Conservation (phyloP, 2,329 filamentous ascomycete genomes). For the Sporothrix dimorphospora region DNA sequence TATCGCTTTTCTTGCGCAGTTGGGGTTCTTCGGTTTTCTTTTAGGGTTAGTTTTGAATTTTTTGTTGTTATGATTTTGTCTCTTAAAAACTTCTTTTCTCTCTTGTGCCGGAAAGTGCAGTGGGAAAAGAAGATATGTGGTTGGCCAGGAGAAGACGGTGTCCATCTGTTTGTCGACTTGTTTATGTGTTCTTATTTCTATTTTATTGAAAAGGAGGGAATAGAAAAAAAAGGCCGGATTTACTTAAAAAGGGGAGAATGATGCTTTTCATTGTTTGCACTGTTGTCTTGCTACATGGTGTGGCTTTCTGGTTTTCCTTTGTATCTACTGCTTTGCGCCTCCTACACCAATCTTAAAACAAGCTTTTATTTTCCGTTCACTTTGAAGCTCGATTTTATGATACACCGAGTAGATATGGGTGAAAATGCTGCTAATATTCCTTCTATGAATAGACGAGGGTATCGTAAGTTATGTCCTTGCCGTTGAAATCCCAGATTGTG, state of each 20-base stretch:
- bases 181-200: not conserved
- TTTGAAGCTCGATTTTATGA: not conserved
- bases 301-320: not conserved
- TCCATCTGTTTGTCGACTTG: not conserved
- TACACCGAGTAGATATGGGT: not conserved
- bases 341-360: not conserved
- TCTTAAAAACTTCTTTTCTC: not conserved
- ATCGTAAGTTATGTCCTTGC: not conserved
- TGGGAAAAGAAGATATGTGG: not conserved
- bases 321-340: not conserved
- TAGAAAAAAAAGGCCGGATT: slow-evolving; percentile 16
- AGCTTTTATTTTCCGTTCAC: not conserved
- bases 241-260: slow-evolving; percentile 15
- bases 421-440: not conserved
- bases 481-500: not conserved
- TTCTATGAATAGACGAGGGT: slow-evolving; percentile 3
- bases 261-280: not conserved
- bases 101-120: not conserved
- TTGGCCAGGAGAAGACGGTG: not conserved
- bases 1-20: not conserved
- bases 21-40: not conserved
- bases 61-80: not conserved
- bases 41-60: not conserved
- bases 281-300: not conserved
- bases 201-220: slow-evolving; percentile 10